Conservation (phyloP, 1,284 basidiomycete genomes). For the Ceratobasidium sp. region DNA sequence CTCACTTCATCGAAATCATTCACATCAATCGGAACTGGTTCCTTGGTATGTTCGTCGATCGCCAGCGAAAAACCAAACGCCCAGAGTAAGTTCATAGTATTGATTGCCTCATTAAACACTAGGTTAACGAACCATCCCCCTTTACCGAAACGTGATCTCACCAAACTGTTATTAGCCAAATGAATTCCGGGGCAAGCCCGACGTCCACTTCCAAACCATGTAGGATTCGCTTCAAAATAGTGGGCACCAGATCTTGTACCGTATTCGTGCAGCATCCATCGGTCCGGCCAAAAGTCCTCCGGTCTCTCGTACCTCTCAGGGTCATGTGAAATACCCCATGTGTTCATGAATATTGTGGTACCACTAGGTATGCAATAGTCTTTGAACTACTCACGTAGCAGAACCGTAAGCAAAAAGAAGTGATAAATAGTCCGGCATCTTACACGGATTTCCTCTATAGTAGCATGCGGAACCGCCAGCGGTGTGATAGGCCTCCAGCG, state of each 20-base stretch:
- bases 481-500: conserved; percentile 37
- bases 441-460: conserved; percentile 35
- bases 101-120: neutral
- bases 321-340: conserved; percentile 40
- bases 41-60: conserved; percentile 32
- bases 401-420: neutral
- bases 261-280: conserved; percentile 38
- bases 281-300: conserved; percentile 39
- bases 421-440: neutral
- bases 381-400: conserved; percentile 22
- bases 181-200: conserved; percentile 40
- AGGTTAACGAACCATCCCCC: neutral
- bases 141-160: neutral
- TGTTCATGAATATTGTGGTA: conserved; percentile 41
- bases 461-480: conserved; percentile 38
- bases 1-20: conserved; percentile 35
- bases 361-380: conserved; percentile 37
- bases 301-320: conserved; percentile 39
- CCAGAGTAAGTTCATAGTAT: conserved; percentile 40
- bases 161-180: conserved; percentile 38
- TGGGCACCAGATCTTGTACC: conserved; percentile 35
- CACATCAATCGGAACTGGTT: conserved; percentile 34
- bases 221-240: conserved; percentile 20
- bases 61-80: conserved; percentile 37
- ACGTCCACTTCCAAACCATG: conserved; percentile 39